Evolutionary conservation across 2,329 filamentous ascomycete species (phyloP), one percentile per base, ranked within the genome.

Genomic region (Dendrostoma leiphaemia): DNA sequence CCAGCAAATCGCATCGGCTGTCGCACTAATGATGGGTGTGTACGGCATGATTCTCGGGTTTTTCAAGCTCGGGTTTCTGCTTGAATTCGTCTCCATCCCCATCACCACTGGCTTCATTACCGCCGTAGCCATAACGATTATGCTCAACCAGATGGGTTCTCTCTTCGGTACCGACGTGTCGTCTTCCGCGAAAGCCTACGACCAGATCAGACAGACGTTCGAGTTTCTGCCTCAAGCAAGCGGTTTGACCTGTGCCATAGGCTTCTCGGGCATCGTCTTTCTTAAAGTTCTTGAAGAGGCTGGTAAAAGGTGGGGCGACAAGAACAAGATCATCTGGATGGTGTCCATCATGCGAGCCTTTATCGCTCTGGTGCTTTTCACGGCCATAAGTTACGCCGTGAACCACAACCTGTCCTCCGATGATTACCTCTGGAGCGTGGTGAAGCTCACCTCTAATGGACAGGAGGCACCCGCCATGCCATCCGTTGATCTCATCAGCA

Each of bases 61-160:
- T 1, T 71, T 86, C 21, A 84, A 83, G 49, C 77, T 87, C 5
- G 84, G 84, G 1, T 88, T 85, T 64, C 71, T 87, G 5, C 74
- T 88, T 19, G 83, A 88, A 56, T 87, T 85, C 61, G 81, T 88
- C 60, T 86, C 84, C 0, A 75, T 84, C 1, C 84, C 84, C 0
- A 81, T 87, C 1, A 74, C 88, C 1, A 82, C 75, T 6, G 84
- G 84, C 4, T 87, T 86, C 69, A 85, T 88, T 60, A 84, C 83
- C 0, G 83, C 84, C 2, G 83, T 84, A 1, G 84, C 83, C 23
- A 79, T 88, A 45, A 84, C 82, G 28, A 87, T 88, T 62, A 79
- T 82, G 21, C 77, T 86, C 47, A 83, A 82, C n/a, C 84, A 88
- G 64, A 76, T 88, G 53, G 80, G 76, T 3, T 80, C 80, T 1